Evolutionary conservation across 768 basidiomycete genomes (phyloP).

Genomic region (Suillus bovinus): DNA sequence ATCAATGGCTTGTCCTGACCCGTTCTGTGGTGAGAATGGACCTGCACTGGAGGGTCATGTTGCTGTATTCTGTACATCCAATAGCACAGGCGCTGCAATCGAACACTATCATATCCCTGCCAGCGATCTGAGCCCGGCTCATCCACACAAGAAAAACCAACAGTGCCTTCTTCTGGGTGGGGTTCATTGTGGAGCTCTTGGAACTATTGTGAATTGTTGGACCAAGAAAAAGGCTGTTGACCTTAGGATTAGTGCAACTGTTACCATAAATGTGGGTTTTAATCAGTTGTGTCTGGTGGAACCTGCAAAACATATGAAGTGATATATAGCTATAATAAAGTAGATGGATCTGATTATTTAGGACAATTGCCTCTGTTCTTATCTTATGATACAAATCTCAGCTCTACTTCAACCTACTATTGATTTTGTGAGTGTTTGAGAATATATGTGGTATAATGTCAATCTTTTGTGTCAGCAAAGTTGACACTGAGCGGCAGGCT

Average conservation of each 20-base stretch:
- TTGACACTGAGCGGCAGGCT: too few species aligned
- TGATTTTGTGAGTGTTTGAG: too few species aligned
- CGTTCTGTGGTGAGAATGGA: not conserved
- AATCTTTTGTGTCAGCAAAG: too few species aligned
- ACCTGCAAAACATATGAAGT: not conserved
- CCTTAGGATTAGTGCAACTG: not conserved
- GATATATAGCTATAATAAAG: not conserved
- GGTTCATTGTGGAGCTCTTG: not conserved
- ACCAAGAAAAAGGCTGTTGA: not conserved
- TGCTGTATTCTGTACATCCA: not conserved
- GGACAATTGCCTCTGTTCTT: too few species aligned
- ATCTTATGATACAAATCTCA: too few species aligned
- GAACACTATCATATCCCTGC: not conserved
- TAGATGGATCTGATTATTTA: too few species aligned
- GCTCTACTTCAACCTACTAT: too few species aligned
- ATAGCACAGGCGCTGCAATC: not conserved
- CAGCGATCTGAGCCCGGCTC: not conserved
- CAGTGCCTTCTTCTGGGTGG: not conserved
- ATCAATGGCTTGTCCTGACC: not conserved
- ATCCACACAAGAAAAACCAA: not conserved
- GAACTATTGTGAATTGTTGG: not conserved
- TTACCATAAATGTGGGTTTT: not conserved
- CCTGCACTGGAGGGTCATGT: not conserved
- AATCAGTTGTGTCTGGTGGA: not conserved
- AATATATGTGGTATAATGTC: too few species aligned